Evolutionary conservation across 2,329 filamentous ascomycete species (phyloP).

Genomic region (Trichophyton benhamiae): DNA sequence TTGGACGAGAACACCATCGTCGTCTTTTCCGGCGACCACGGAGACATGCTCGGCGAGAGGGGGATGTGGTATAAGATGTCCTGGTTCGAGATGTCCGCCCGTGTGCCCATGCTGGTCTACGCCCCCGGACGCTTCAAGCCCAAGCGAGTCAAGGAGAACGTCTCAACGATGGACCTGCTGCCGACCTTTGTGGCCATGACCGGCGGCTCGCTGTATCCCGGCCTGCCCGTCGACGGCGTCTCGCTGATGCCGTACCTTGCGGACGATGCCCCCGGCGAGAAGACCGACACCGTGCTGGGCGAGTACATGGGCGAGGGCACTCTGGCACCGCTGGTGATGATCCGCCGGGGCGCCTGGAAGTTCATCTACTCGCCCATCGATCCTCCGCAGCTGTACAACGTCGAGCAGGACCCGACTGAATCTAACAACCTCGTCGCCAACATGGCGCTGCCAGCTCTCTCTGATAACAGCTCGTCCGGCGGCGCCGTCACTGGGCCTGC

Average conservation of each 20-base stretch:
- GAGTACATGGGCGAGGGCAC: constrained; percentile 95
- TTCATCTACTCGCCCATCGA: constrained; percentile 78
- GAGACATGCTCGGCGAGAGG: constrained; percentile 89
- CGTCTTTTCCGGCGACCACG: constrained; percentile 86
- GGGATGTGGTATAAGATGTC: constrained; percentile 96
- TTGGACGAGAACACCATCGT: constrained; percentile 78
- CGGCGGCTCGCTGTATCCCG: constrained; percentile 54
- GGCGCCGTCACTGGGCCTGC: constrained; percentile 17
- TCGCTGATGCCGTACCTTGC: constrained; percentile 67
- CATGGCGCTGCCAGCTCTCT: constrained; percentile 21
- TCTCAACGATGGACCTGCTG: constrained; percentile 81
- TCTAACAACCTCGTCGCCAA: constrained; percentile 51
- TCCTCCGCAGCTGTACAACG: constrained; percentile 71
- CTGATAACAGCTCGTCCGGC: constrained; percentile 26
- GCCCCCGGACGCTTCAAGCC: constrained; percentile 64
- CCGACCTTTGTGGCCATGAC: constrained; percentile 79
- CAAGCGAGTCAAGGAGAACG: constrained; percentile 66
- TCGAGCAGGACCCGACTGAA: constrained; percentile 63
- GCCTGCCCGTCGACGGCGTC: constrained; percentile 73
- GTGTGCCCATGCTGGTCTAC: constrained; percentile 76
- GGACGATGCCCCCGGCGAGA: constrained; percentile 43
- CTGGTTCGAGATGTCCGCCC: constrained; percentile 83
- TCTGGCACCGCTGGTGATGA: constrained; percentile 84
- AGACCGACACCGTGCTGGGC: constrained; percentile 75
- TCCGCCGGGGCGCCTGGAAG: constrained; percentile 79